Conservation (phyloP, 2,329 filamentous ascomycete genomes). For the Colletotrichum horii region DNA sequence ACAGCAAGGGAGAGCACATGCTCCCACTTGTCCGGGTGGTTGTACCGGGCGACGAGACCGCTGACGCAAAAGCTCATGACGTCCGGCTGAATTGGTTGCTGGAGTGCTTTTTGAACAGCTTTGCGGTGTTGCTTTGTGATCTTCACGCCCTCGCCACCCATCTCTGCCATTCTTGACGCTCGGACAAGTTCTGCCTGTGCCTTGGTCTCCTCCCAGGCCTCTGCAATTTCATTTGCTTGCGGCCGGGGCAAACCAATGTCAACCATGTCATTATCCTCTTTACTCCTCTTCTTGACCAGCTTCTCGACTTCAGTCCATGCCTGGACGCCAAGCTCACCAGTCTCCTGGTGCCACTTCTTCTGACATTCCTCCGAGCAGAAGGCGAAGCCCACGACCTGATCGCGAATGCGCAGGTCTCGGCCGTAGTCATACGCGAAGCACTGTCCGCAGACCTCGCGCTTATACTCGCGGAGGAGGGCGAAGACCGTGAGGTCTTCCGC, state of each 20-base stretch:
- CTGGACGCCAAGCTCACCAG: conserved; percentile 3
- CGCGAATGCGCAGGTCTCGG: neutral
- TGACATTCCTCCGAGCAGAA: conserved; percentile 8
- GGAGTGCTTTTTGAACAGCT: conserved; percentile 4
- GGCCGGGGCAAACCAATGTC: neutral
- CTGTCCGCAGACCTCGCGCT: conserved; percentile 15
- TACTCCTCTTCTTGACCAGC: conserved; percentile 6
- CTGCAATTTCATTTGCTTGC: neutral
- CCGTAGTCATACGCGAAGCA: conserved; percentile 15
- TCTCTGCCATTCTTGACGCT: neutral
- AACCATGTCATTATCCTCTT: neutral
- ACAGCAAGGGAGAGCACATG: conserved; percentile 6
- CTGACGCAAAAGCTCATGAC: conserved; percentile 10
- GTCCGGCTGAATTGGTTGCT: conserved; percentile 1
- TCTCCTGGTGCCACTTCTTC: neutral
- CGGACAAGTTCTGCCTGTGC: conserved; percentile 6
- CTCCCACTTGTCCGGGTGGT: neutral
- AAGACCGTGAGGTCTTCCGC: conserved; percentile 13
- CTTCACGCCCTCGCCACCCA: neutral
- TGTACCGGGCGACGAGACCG: conserved; percentile 2
- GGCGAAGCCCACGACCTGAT: conserved; percentile 7
- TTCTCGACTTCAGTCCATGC: conserved; percentile 11
- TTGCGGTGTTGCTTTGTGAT: conserved; percentile 12
- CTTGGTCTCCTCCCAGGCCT: neutral
- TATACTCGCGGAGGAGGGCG: conserved; percentile 8